Evolutionary conservation across 805 yeast species (phyloP), one percentile per base, ranked within the genome.

Genomic region (Ogataea polymorpha): DNA sequence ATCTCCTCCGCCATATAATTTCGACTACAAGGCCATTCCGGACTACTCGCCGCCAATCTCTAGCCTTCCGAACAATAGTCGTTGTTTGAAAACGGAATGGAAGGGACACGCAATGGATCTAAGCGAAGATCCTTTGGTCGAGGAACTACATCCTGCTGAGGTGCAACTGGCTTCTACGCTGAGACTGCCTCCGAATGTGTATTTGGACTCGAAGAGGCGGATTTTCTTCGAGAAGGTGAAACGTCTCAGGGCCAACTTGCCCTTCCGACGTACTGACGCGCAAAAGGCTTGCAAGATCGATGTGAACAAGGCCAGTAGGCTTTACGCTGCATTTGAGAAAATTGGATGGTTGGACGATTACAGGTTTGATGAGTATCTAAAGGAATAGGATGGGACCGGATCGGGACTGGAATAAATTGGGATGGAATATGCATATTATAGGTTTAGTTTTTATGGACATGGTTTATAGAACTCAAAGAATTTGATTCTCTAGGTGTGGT

Each of bases 261-360:
- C 93, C 20, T 91, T 91, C 67, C 81, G 96, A 66, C 82, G 97
- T 66, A 93, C 98, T 0, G 99, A 91, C 65, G 96, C 97, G 6
- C 98, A 91, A 66, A 93, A 93, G 70, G 96, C 97, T 5, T 91
- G 98, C 63, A 79, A 95, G 49, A 90, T 93, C 51, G 98, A 93
- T 63, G 98, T 91, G 32, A 93, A 93, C 65, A 93, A 93, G 64
- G 97, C 97, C 2, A 83, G 95, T 35, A 76, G 96, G 51, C 70
- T 91, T 41, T 91, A 78, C 67, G 95, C 91, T 20, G 88, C 96
- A 16, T 93, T 79, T 59, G 96, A 91, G 62, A 79, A 78, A 61
- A 91, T 86, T 33, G 97, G 97, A 30, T 87, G 97, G 91, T 79
- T 91, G 50, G 75, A 86, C 11, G 96, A 91, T 62, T 65, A 70